Conservation (phyloP, 371 early-diverging fungal species). For the Apophysomyces ossiformis region DNA sequence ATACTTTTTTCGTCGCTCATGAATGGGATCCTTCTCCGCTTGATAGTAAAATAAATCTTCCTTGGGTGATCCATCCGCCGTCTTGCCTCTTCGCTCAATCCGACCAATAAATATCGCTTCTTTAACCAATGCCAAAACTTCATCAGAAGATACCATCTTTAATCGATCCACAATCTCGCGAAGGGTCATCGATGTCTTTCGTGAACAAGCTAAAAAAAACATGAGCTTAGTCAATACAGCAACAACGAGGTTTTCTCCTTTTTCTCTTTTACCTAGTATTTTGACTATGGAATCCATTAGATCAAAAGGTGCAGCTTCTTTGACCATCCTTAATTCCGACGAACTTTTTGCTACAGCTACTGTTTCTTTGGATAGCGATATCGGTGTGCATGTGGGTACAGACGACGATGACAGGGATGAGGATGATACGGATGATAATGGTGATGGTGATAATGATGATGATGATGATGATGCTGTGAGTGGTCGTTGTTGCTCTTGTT, state of each 20-base stretch:
- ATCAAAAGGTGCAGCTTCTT: slow-evolving; percentile 6
- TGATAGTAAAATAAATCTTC: slow-evolving; percentile 57
- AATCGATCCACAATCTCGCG: slow-evolving; percentile 14
- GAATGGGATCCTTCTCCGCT: slow-evolving; percentile 44
- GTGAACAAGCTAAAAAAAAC: slow-evolving; percentile 21
- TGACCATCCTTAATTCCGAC: not conserved
- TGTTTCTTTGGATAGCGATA: too few species aligned
- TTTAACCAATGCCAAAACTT: not conserved
- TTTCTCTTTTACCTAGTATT: slow-evolving; percentile 22
- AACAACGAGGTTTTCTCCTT: not conserved
- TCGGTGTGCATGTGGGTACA: too few species aligned
- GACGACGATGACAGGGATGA: too few species aligned
- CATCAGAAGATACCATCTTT: slow-evolving; percentile 5
- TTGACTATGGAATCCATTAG: slow-evolving; percentile 25
- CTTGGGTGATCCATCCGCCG: slow-evolving; percentile 57
- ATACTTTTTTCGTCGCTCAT: slow-evolving; percentile 29
- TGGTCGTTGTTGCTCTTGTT: too few species aligned
- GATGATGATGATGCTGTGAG: too few species aligned
- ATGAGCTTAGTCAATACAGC: not conserved
- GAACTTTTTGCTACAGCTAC: too few species aligned
- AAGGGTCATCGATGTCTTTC: slow-evolving; percentile 33
- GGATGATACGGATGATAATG: not conserved
- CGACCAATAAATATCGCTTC: slow-evolving; percentile 34
- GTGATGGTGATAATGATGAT: not conserved
- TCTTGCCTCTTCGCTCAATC: slow-evolving; percentile 53